Conservation (phyloP, 176 grass and related monocot genomes). For the Saccharum spontaneum region DNA sequence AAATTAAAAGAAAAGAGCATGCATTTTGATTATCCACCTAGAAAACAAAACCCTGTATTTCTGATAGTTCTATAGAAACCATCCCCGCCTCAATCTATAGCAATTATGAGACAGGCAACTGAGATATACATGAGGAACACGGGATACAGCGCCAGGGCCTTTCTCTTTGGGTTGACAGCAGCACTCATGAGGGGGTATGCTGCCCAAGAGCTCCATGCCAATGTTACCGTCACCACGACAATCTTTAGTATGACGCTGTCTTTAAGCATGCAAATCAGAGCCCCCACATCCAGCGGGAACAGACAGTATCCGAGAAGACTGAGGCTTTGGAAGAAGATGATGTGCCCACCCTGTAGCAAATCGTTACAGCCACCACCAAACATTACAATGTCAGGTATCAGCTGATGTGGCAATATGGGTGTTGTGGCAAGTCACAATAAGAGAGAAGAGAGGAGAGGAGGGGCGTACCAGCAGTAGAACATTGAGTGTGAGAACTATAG, state of each 20-base stretch:
- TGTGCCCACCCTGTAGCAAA: constrained; percentile 68
- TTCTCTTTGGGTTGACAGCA: constrained; percentile 82
- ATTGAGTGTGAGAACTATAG: constrained; percentile 88
- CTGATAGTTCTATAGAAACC: background rate
- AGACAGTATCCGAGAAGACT: constrained; percentile 93
- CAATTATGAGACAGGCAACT: constrained; percentile 78
- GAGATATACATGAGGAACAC: constrained; percentile 97
- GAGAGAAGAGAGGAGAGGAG: background rate
- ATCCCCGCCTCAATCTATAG: constrained; percentile 50
- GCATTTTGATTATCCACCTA: background rate
- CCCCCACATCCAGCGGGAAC: constrained; percentile 81
- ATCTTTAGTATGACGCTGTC: constrained; percentile 68
- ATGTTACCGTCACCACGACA: constrained; percentile 50
- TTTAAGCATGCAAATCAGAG: constrained; percentile 75
- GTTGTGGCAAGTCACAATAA: background rate
- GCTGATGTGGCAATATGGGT: background rate
- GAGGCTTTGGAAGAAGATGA: constrained; percentile 96
- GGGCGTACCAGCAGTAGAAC: constrained; percentile 79
- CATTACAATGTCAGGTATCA: background rate
- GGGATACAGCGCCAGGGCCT: constrained; percentile 87
- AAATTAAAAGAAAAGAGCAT: background rate
- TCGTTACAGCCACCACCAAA: constrained; percentile 11
- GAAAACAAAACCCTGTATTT: background rate
- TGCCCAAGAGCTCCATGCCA: constrained; percentile 96
- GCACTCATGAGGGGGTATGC: constrained; percentile 94